Evolutionary conservation across 2,329 filamentous ascomycete genomes (phyloP), one percentile per base, ranked within the genome.

Genomic region (Trichoderma citrinoviride): DNA sequence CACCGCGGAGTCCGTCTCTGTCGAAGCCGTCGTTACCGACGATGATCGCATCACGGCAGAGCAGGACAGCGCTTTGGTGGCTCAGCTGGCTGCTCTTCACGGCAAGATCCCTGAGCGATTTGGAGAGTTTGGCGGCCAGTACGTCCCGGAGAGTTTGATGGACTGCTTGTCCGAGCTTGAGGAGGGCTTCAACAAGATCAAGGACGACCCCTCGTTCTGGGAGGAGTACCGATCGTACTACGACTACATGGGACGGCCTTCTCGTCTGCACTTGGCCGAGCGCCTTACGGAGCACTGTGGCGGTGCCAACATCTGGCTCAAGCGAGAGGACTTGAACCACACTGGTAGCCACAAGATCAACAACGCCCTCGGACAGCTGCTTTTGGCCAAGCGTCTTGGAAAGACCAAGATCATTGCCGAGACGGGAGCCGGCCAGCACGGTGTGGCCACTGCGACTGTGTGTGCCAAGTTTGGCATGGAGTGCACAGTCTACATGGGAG

Each of bases 281-380:
- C 88, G 93, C 61, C 81, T 99, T 69, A 98, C 94, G 0, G 90
- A 96, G 74, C 82, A 94, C 73, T 93, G 92, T 54, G 92, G 93
- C 25, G 95, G 95, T 67, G 94, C 95, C 55, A 96, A 93, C 74
- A 96, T 99, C 81, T 99, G 94, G 90, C 81, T 99, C 70, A 99
- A 99, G 85, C 88, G 95, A 72, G 95, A 99, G 80, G 95, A 99
- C 76, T 82, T 98, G 64, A 98, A 98, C 79, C 95, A 99, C 77
- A 98, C 95, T 8, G 95, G 95, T 70, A 96, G 91, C 68, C 95
- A 99, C 84, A 99, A 99, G 85, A 98, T 99, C 83, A 99, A 99
- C 83, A 99, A 99, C 73, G 95, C 95, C 0, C 82, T 99, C 8
- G 95, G 95, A 2, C 95, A 99, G 78, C 88, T 97, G 55, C 85